Evolutionary conservation across 177 flowering plant genomes (phyloP), one percentile per base, ranked within the genome.

Genomic region (Tripterygium wilfordii): DNA sequence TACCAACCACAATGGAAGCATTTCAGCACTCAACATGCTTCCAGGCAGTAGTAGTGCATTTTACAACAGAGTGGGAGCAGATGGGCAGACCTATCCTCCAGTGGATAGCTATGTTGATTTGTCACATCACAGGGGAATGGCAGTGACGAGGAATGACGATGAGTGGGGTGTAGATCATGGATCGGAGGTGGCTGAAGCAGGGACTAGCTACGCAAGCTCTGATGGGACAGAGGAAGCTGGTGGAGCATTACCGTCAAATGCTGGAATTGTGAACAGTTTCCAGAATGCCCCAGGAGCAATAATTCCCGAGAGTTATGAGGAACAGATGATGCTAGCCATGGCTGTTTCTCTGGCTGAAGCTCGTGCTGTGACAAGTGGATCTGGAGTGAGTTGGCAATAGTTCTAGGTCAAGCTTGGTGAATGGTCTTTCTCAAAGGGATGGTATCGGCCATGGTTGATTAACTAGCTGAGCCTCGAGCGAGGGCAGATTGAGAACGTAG

Each of bases 281-380:
- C 79, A 70, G 29, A 58, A 65, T 50, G 40, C 37, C 24, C 22
- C 63, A 0, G 70, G 68, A n/a, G 60, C 77, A 10, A 63, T 88
- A 42, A 30, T 79, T 62, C 91, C 94, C 0, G 96, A 92, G 71
- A 80, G 79, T 56, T 92, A 72, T 53, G 96, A 92, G 72, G 98
- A 92, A 75, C 98, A 92, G 73, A 84, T 88, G 95, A 86, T 85
- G 91, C 68, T 88, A 36, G 98, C 96, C 24, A 84, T 84, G 96
- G 94, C 98, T 20, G 77, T 84, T 48, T 92, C 98, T 24, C 70
- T 88, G 45, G 96, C 89, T 13, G 96, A 92, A 64, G 83, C 96
- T 58, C 72, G 71, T 24, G 68, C 77, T 8, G 57, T 80, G 56
- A 53, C 76, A 13, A 69, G 53, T 39, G 49, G 67, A 29, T 79